These are phyloP conservation scores for Dictyostelium firmibasis DNA, from an alignment of 78 protist species.

Conservation along the genomic window DNA sequence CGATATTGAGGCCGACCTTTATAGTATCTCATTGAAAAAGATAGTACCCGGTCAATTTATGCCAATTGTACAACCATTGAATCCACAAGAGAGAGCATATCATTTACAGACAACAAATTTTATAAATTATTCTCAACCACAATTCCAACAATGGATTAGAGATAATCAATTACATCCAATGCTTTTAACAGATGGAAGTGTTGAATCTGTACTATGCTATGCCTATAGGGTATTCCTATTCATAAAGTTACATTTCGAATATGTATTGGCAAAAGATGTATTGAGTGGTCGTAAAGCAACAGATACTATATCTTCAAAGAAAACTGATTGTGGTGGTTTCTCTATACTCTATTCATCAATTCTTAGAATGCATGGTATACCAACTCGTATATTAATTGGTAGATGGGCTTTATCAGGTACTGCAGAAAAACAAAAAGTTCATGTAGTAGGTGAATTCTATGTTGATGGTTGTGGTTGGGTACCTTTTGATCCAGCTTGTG, in stretches of 20 bases:
- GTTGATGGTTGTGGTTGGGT: conserved; percentile 66
- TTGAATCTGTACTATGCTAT: conserved; percentile 41
- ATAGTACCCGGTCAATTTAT: not conserved
- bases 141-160: conserved; percentile 43
- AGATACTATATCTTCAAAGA: conserved; percentile 6
- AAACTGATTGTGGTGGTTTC: conserved; percentile 75
- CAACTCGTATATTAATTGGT: conserved; percentile 42
- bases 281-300: conserved; percentile 52
- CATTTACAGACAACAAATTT: conserved; percentile 24
- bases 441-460: conserved; percentile 66
- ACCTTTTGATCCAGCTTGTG: conserved; percentile 50
- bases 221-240: conserved; percentile 45
- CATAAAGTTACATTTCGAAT: conserved; percentile 42
- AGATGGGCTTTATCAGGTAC: conserved; percentile 42
- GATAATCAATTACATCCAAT: conserved; percentile 58
- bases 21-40: not conserved
- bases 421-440: conserved; percentile 19
- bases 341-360: conserved; percentile 9
- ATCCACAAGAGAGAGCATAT: conserved; percentile 14
- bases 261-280: conserved; percentile 63
- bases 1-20: conserved; percentile 65
- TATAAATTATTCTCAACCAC: not conserved
- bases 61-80: not conserved
- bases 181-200: not conserved
- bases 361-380: conserved; percentile 52